phyloP scores from a whole-genome alignment of 192 early-diverging fungal genomes.

The Podila epigama region DNA sequence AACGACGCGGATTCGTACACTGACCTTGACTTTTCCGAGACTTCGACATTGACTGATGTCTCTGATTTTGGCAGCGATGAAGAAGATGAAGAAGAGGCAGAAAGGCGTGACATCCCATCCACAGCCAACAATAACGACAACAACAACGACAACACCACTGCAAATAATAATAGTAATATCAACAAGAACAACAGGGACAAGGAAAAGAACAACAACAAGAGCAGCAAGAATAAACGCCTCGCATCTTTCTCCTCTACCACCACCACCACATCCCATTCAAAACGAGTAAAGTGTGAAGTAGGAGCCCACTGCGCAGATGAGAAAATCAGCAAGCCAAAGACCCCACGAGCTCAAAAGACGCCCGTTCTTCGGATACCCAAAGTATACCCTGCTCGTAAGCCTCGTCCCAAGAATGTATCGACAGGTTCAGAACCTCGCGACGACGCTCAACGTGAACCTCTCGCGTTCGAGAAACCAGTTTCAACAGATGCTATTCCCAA shows the following conservation, averaged over 20 bases:
- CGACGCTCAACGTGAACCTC: too few relatives aligned
- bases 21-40: background rate
- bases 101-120: too few relatives aligned
- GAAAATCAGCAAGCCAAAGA: slow-evolving; percentile 5
- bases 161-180: background rate
- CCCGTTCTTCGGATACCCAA: slow-evolving; percentile 13
- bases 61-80: too few relatives aligned
- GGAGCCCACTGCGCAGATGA: background rate
- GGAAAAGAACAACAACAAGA: background rate
- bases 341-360: slow-evolving; percentile 14
- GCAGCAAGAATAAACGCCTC: background rate
- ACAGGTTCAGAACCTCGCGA: too few relatives aligned
- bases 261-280: too few relatives aligned
- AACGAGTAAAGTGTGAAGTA: background rate
- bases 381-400: slow-evolving; percentile 25
- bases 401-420: background rate
- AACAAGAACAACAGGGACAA: background rate
- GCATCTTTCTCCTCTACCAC: background rate
- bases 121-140: too few relatives aligned
- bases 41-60: background rate
- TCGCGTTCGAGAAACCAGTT: too few relatives aligned
- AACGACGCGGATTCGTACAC: background rate
- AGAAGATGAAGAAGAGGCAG: too few relatives aligned
- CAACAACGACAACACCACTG: background rate
- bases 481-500: too few relatives aligned